phyloP scores from a whole-genome alignment of 768 basidiomycete genomes.

The Boletus fagicola region DNA sequence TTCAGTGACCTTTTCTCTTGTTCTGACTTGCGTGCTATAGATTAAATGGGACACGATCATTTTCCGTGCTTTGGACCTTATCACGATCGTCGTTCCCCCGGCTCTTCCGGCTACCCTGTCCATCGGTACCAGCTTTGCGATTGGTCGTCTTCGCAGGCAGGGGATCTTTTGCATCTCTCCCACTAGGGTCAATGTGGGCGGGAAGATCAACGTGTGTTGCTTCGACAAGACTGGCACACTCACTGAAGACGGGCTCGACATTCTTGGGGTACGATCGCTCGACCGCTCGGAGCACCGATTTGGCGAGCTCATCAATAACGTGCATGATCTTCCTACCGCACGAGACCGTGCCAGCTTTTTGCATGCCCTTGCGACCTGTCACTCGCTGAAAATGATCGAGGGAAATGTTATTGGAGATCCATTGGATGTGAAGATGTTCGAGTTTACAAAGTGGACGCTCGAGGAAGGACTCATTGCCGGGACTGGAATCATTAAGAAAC shows the following conservation, averaged over 20 bases:
- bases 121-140: constrained; percentile 95
- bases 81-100: constrained; percentile 97
- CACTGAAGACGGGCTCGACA: constrained; percentile 96
- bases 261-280: constrained; percentile 86
- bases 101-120: constrained; percentile 96
- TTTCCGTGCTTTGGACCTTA: constrained; percentile 87
- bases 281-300: constrained; percentile 77
- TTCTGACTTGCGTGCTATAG: constrained; percentile 39
- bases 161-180: constrained; percentile 98
- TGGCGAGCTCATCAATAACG: constrained; percentile 85
- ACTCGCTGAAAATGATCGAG: constrained; percentile 89
- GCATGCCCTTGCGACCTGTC: constrained; percentile 93
- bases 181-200: constrained; percentile 90
- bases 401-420: constrained; percentile 93
- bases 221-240: constrained; percentile 99
- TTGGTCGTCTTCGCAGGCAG: constrained; percentile 77
- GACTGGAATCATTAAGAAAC: constrained; percentile 67
- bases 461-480: constrained; percentile 84
- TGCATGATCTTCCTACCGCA: constrained; percentile 77
- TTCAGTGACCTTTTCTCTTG: background rate
- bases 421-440: constrained; percentile 96
- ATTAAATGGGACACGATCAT: constrained; percentile 88
- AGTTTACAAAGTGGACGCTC: constrained; percentile 92
- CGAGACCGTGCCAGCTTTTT: constrained; percentile 78
- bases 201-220: constrained; percentile 95